A percentile compares a stretch with the other conserved stretches of the same genome.
Conservation (phyloP, 495 filamentous ascomycete genomes). For the Neurospora discreta region DNA sequence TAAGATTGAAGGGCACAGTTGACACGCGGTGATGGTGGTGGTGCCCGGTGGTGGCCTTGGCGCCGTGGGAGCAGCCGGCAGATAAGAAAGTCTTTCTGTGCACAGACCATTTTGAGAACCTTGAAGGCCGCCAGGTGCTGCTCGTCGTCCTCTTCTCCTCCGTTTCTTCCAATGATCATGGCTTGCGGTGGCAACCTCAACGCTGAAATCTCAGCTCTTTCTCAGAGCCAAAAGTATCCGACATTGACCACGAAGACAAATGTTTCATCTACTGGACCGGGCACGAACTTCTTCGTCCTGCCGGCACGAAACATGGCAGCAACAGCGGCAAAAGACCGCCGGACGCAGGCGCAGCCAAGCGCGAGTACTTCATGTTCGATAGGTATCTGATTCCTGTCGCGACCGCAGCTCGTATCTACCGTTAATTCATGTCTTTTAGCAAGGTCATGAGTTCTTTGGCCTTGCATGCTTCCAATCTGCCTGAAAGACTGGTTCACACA, state of each 20-base stretch:
- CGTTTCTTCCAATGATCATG: background rate
- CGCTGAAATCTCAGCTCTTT: background rate
- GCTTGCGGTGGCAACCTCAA: background rate
- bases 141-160: background rate
- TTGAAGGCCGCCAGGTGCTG: background rate
- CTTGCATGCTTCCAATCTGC: conserved; percentile 8
- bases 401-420: background rate
- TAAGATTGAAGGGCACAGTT: background rate
- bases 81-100: background rate
- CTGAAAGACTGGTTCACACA: background rate
- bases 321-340: background rate
- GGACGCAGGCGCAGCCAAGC: background rate
- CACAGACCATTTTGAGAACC: background rate
- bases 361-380: background rate
- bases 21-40: background rate
- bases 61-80: background rate
- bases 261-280: background rate
- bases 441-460: conserved; percentile 8
- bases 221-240: background rate
- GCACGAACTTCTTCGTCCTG: background rate
- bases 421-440: conserved; percentile 4
- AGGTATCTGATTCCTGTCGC: background rate
- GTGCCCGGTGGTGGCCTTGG: background rate
- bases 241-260: background rate
- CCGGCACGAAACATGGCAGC: background rate